Percentiles rank a stretch among this genome's conserved stretches.
Evolutionary conservation across 2,329 filamentous ascomycete species (phyloP).

Genomic region (Exophiala sp.): DNA sequence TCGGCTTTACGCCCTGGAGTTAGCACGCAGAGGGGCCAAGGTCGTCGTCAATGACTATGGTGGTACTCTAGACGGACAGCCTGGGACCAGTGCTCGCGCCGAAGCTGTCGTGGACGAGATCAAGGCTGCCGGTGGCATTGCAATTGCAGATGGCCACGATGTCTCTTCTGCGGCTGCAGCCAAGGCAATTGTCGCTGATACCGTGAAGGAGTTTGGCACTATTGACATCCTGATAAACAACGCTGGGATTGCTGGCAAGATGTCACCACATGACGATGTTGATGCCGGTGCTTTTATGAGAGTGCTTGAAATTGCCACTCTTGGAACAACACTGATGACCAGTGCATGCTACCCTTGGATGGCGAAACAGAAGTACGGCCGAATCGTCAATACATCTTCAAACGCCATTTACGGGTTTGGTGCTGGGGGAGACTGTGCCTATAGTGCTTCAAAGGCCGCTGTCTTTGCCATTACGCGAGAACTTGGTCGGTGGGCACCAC

Average conservation of each 20-base stretch:
- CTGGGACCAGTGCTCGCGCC: constrained; percentile 59
- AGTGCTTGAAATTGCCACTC: constrained; percentile 10
- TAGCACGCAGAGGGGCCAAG: constrained; percentile 31
- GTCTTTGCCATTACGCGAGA: constrained; percentile 85
- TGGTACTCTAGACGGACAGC: constrained; percentile 34
- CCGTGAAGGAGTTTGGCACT: constrained; percentile 37
- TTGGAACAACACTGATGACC: constrained; percentile 12
- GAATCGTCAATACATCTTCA: constrained; percentile 13
- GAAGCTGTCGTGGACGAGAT: constrained; percentile 46
- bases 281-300: constrained; percentile 11
- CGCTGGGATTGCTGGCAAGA: constrained; percentile 45
- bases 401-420: constrained; percentile 29
- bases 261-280: constrained; percentile 10
- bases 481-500: constrained; percentile 44
- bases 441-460: constrained; percentile 89
- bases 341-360: constrained; percentile 13
- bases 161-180: constrained; percentile 38
- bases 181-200: constrained; percentile 35
- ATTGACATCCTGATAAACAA: constrained; percentile 47
- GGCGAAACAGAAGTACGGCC: constrained; percentile 14
- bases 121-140: constrained; percentile 80
- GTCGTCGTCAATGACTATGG: constrained; percentile 37
- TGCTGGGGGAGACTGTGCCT: constrained; percentile 47
- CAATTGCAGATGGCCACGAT: constrained; percentile 87
- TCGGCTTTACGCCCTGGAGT: constrained; percentile 31